Percentiles rank a stretch among this genome's conserved stretches.
Conservation (phyloP, 352 stramenopile species). For the Phytopythium ostracodes region DNA sequence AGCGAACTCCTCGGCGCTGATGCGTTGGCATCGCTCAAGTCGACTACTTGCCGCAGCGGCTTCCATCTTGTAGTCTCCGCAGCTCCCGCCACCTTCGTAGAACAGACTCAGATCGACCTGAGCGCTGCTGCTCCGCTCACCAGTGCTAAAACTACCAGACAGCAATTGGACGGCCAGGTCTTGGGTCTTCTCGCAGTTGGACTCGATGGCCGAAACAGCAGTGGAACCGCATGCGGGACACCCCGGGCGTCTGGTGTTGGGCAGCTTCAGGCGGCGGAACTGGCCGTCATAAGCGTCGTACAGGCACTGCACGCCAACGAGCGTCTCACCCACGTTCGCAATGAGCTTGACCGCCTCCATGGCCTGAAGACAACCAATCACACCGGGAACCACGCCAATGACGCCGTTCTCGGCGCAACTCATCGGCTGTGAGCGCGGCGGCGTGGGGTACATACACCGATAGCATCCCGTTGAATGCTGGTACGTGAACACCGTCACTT, state of each 20-base stretch:
- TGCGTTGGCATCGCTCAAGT: slow-evolving; percentile 15
- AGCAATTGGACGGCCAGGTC: background rate
- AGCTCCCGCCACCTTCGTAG: slow-evolving; percentile 12
- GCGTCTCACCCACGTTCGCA: slow-evolving; percentile 44
- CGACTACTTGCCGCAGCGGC: background rate
- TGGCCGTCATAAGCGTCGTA: slow-evolving; percentile 78
- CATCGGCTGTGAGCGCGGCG: slow-evolving; percentile 46
- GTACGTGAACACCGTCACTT: slow-evolving; percentile 95
- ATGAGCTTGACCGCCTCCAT: slow-evolving; percentile 93
- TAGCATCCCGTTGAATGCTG: slow-evolving; percentile 83
- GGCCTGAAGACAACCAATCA: slow-evolving; percentile 94
- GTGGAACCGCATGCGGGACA: slow-evolving; percentile 31
- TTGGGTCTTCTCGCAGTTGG: background rate
- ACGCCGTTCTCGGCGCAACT: slow-evolving; percentile 96
- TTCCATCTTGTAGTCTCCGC: slow-evolving; percentile 16
- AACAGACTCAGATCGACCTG: slow-evolving; percentile 12
- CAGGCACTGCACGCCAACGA: slow-evolving; percentile 64
- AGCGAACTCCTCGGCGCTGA: slow-evolving; percentile 38
- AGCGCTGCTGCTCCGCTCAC: background rate
- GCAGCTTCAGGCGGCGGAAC: slow-evolving; percentile 64
- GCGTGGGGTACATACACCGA: slow-evolving; percentile 95
- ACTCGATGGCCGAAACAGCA: background rate
- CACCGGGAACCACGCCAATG: slow-evolving; percentile 92
- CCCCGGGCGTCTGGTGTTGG: slow-evolving; percentile 26
- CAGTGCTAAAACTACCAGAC: no score